Percentiles rank a stretch among this genome's conserved stretches.
phyloP scores from a whole-genome alignment of 257 asterid species.

The Forsythia viridissima region DNA sequence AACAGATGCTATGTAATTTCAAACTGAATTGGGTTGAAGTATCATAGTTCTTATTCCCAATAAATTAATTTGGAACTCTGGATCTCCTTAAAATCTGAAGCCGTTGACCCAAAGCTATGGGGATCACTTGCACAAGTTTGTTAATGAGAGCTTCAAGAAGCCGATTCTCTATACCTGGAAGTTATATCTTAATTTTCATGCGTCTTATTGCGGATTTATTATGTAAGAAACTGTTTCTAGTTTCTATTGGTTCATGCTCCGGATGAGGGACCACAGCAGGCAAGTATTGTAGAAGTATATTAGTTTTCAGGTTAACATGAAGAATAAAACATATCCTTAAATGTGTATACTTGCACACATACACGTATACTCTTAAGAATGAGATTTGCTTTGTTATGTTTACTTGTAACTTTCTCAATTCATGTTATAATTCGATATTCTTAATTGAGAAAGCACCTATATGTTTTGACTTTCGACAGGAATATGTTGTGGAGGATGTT shows the following conservation, averaged over 20 bases:
- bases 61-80: not conserved
- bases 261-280: not conserved
- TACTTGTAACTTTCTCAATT: not conserved
- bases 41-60: not conserved
- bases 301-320: not conserved
- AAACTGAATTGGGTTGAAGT: not conserved
- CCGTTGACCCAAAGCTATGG: not conserved
- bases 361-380: not conserved
- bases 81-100: not conserved
- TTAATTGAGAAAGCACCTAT: not conserved
- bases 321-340: not conserved
- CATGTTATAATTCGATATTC: not conserved
- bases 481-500: conserved; percentile 96
- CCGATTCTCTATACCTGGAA: not conserved
- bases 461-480: conserved; percentile 43
- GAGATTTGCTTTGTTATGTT: not conserved
- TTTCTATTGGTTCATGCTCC: not conserved
- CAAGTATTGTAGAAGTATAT: not conserved
- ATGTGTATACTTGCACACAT: not conserved
- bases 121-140: not conserved
- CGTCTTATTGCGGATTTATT: not conserved
- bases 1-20: not conserved
- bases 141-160: not conserved
- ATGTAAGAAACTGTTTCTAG: not conserved
- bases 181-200: not conserved